These are phyloP conservation scores for Cadophora malorum DNA, from an alignment of 2,329 filamentous ascomycete genomes.

Conservation along the genomic window DNA sequence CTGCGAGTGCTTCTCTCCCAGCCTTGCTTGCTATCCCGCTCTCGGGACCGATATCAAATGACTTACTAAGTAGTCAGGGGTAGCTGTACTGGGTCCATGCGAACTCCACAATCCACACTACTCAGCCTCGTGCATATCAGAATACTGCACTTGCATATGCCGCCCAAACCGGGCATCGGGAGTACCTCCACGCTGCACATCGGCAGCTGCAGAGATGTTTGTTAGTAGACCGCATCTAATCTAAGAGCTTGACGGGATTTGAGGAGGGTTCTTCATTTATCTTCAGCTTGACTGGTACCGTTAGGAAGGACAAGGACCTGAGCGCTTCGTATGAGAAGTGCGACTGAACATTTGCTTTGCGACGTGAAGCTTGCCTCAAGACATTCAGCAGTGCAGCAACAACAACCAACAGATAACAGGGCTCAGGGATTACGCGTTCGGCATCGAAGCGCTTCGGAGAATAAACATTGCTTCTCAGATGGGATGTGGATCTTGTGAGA, in stretches of 20 bases:
- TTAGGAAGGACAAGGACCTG: not conserved
- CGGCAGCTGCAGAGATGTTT: not conserved
- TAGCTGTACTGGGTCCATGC: not conserved
- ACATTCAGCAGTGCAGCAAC: not conserved
- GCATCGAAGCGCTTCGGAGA: not conserved
- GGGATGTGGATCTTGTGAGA: not conserved
- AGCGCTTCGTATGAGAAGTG: not conserved
- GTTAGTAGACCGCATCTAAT: not conserved
- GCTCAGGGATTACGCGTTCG: conserved; percentile 1
- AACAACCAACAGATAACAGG: not conserved
- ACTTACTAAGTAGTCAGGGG: not conserved
- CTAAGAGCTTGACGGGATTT: not conserved
- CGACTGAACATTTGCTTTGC: not conserved
- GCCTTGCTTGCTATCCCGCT: not conserved
- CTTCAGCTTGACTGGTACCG: not conserved
- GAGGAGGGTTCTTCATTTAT: not conserved
- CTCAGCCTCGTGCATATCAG: conserved; percentile 5
- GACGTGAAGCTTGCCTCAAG: not conserved
- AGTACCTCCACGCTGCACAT: too few relatives aligned
- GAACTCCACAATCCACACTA: conserved; percentile 3
- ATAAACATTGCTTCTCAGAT: conserved; percentile 1
- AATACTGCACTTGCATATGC: not conserved
- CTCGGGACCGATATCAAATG: not conserved
- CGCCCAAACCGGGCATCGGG: not conserved
- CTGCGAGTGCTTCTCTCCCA: not conserved